Evolutionary conservation across 2,329 filamentous ascomycete genomes (phyloP).

Genomic region (Fusarium mundagurra): DNA sequence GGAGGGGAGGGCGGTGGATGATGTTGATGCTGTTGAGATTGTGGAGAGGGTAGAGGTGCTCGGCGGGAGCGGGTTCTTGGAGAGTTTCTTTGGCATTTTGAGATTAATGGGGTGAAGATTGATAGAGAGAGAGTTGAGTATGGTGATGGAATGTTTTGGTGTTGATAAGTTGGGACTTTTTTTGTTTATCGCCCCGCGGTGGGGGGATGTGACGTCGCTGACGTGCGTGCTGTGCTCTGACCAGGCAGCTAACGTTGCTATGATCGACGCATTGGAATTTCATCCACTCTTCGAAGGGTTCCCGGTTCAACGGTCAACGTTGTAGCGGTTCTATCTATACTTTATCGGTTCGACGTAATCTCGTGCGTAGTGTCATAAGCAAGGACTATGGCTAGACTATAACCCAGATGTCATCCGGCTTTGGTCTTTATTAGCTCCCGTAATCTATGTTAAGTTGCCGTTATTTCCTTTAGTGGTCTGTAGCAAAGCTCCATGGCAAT

Average conservation of each 20-base stretch:
- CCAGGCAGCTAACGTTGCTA: neutral
- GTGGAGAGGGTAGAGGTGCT: slow-evolving; percentile 37
- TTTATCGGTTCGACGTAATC: neutral
- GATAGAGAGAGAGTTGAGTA: too few relatives aligned
- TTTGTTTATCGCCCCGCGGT: slow-evolving; percentile 13
- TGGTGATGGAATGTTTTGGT: slow-evolving; percentile 8
- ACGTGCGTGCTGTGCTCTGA: neutral
- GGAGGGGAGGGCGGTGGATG: slow-evolving; percentile 46
- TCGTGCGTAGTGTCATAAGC: neutral
- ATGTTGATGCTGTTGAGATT: slow-evolving; percentile 48
- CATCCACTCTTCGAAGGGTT: neutral
- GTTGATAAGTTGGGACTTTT: slow-evolving; percentile 24
- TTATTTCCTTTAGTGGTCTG: neutral
- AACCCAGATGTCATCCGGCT: neutral
- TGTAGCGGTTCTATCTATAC: neutral
- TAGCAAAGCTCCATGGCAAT: neutral
- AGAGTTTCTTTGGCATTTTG: slow-evolving; percentile 48
- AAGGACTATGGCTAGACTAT: neutral
- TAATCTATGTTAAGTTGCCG: neutral
- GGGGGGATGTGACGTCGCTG: slow-evolving; percentile 17
- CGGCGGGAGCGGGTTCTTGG: slow-evolving; percentile 41
- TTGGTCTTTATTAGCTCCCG: accelerated
- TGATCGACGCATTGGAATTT: neutral
- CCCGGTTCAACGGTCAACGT: neutral
- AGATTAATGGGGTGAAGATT: neutral